These are phyloP conservation scores for Apiosordaria backusii DNA, from an alignment of 495 filamentous ascomycete species.

Conservation along the genomic window DNA sequence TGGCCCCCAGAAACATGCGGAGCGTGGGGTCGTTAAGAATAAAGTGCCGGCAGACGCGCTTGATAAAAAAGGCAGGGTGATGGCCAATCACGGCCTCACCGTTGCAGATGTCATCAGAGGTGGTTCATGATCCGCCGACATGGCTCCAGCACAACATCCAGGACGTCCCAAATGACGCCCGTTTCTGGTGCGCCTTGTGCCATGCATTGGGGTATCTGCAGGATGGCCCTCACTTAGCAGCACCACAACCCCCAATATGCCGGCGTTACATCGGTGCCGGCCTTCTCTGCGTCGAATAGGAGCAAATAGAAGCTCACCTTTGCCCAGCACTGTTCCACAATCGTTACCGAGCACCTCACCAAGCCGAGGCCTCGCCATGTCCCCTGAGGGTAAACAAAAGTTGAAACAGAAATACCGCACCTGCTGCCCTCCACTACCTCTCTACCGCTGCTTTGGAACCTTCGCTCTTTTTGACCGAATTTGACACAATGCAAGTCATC, in stretches of 20 bases:
- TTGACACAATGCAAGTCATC: background rate
- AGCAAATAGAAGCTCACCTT: background rate
- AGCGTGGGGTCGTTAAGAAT: background rate
- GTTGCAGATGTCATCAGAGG: background rate
- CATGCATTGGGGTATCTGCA: background rate
- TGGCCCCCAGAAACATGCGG: background rate
- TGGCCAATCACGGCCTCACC: slow-evolving; percentile 1
- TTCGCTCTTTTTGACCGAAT: too few relatives aligned
- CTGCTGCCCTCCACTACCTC: background rate
- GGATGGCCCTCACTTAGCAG: background rate
- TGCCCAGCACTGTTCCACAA: background rate
- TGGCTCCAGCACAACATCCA: background rate
- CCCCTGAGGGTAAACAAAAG: background rate
- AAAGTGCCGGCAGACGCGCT: background rate
- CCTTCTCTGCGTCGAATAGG: background rate
- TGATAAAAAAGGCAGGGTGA: background rate
- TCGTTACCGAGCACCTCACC: background rate
- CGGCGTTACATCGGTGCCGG: background rate
- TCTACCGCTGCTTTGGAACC: background rate
- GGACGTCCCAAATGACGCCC: background rate
- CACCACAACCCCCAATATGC: background rate
- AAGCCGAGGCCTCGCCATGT: background rate
- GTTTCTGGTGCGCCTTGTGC: slow-evolving; percentile 1
- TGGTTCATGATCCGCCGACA: background rate
- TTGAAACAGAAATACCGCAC: background rate